Conservation (phyloP, 306 rosid genomes). For the Vigna mungo region DNA sequence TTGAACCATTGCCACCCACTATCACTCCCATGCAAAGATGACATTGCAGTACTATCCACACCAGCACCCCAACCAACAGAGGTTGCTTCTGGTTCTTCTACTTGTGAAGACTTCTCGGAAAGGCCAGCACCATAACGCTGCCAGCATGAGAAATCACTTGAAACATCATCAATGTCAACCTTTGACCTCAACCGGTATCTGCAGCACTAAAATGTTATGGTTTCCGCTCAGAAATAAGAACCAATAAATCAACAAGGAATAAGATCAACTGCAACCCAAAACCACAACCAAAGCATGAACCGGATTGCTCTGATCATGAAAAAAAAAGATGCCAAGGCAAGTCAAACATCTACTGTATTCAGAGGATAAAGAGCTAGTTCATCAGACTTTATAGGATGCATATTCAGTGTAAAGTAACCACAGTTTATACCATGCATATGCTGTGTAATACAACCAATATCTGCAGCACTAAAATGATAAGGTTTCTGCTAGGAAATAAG, state of each 20-base stretch:
- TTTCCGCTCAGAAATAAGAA: constrained; percentile 21
- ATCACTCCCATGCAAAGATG: constrained; percentile 63
- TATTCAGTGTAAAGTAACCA: not conserved
- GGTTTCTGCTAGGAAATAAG: constrained; percentile 9
- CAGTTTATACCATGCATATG: too few species aligned
- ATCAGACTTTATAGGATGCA: not conserved
- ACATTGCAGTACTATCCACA: constrained; percentile 59
- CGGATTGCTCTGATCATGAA: not conserved
- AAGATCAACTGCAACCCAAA: not conserved
- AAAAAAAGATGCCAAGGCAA: constrained; percentile 15
- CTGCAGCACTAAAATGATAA: constrained; percentile 54
- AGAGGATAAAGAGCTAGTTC: not conserved
- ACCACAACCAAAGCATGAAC: not conserved
- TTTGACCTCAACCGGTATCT: constrained; percentile 94
- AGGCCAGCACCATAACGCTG: constrained; percentile 73
- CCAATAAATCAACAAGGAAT: not conserved
- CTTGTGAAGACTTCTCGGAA: constrained; percentile 49
- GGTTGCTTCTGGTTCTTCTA: constrained; percentile 82
- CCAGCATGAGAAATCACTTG: constrained; percentile 81
- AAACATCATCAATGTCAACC: constrained; percentile 89
- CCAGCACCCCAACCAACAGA: constrained; percentile 92
- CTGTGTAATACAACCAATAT: too few species aligned
- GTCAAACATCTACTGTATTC: not conserved
- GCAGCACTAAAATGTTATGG: constrained; percentile 43
- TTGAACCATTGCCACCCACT: constrained; percentile 90